A percentile compares a stretch with the other conserved stretches of the same genome.
These are phyloP conservation scores for Akanthomyces dipterigenus DNA, from an alignment of 2,329 filamentous ascomycete genomes.

Conservation along the genomic window DNA sequence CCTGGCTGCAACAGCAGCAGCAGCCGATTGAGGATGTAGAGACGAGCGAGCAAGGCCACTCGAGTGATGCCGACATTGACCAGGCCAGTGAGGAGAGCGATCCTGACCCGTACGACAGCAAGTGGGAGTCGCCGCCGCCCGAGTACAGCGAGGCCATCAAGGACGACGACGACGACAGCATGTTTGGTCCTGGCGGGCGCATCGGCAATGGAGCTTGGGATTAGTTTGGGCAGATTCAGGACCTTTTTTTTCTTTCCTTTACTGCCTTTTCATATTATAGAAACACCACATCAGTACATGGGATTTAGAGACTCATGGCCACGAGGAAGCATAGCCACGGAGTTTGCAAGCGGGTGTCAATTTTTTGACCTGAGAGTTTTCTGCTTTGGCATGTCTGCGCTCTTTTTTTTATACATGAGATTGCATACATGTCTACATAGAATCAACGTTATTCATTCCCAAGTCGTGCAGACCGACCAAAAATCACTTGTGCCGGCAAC, in stretches of 20 bases:
- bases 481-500: too few species aligned
- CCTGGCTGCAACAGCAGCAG: slow-evolving; percentile 1
- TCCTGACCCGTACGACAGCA: slow-evolving; percentile 22
- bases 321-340: slow-evolving; percentile 4
- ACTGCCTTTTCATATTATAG: background rate
- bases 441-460: too few species aligned
- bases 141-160: slow-evolving; percentile 11
- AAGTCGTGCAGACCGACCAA: too few species aligned
- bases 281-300: background rate
- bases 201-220: slow-evolving; percentile 10
- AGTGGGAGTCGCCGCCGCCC: slow-evolving; percentile 13
- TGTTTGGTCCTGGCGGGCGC: slow-evolving; percentile 9
- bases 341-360: background rate
- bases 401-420: background rate
- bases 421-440: background rate
- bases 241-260: background rate
- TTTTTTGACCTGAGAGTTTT: background rate
- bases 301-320: background rate
- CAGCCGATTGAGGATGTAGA: slow-evolving; percentile 24
- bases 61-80: slow-evolving; percentile 25
- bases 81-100: slow-evolving; percentile 29
- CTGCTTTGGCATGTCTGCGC: background rate
- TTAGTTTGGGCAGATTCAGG: background rate
- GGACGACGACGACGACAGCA: slow-evolving; percentile 1
- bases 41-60: slow-evolving; percentile 26